These are phyloP conservation scores for Lyophyllum shimeji DNA, from an alignment of 768 basidiomycete species.

Conservation along the genomic window DNA sequence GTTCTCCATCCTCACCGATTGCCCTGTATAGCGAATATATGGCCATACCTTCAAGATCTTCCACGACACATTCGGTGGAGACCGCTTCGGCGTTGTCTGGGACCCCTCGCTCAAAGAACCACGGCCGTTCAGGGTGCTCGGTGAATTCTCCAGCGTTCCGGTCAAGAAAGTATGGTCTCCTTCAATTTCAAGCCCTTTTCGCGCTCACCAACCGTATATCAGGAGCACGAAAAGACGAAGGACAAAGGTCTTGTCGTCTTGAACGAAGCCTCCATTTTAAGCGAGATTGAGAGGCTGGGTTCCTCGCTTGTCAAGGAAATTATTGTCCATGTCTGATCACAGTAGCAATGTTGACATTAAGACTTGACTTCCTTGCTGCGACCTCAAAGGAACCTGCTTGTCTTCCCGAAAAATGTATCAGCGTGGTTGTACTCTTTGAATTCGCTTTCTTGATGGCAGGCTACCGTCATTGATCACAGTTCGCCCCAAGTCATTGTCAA, in stretches of 20 bases:
- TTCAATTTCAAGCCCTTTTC: not conserved
- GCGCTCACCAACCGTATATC: not conserved
- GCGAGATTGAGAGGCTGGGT: conserved; percentile 79
- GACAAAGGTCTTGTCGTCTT: conserved; percentile 63
- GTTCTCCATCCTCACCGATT: not conserved
- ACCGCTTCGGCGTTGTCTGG: conserved; percentile 82
- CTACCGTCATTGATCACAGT: not conserved
- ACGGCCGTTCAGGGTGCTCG: conserved; percentile 76
- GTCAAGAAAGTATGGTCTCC: conserved; percentile 33
- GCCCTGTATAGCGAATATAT: conserved; percentile 56
- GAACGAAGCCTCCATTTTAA: conserved; percentile 65
- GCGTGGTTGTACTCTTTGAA: too few relatives aligned
- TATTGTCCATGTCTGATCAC: conserved; percentile 22
- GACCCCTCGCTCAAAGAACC: conserved; percentile 66
- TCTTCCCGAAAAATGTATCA: too few relatives aligned
- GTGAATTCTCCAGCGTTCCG: conserved; percentile 77
- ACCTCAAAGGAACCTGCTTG: too few relatives aligned
- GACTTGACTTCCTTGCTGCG: too few relatives aligned
- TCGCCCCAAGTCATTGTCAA: not conserved
- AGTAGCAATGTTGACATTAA: not conserved
- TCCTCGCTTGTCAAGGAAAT: conserved; percentile 60
- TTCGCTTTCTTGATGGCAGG: not conserved
- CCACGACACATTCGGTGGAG: conserved; percentile 79
- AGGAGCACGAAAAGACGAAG: conserved; percentile 45
- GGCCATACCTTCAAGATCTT: conserved; percentile 81